Base-by-base conservation (phyloP, 345 rosid genomes). In the Firmiana major region DNA sequence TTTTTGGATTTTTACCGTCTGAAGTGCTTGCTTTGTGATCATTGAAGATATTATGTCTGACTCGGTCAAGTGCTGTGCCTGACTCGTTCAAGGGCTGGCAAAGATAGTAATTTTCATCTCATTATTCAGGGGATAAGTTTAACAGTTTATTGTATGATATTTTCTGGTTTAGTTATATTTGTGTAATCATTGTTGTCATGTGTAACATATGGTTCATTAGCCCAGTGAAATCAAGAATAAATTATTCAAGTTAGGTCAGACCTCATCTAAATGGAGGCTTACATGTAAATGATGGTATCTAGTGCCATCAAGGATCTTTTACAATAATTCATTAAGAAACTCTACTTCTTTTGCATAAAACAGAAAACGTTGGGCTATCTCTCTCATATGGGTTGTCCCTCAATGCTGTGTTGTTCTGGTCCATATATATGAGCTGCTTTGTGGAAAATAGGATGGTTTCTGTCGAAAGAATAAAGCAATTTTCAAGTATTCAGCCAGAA, bases 361-460 rank as follows among this genome's bases (percentile, higher is more conserved):
- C 80, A 95, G 99, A 91, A 78, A 89, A 93, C 58, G 94, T 95
- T 43, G 99, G 99, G 8, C 62, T 95, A 76, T 89, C 98, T 15
- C 98, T 95, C 59, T 95, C 99, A 1, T 95, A 95, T 5, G 99
- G 99, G 21, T 55, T 95, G 81, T 95, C 99, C 54, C 87, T 95
- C 86, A 95, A 95, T 75, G 83, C 75, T 63, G 93, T 91, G 75
- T 81, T 95, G 83, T 95, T 92, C 80, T 92, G 85, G 89, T 84
- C 94, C 59, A 86, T 93, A 76, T 90, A 93, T 64, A 51, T 86
- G 88, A 95, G 97, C 80, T 95, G 99, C 83, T 89, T 90, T 49
- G 97, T 95, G 26, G 98, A 96, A 80, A 96, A 96, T 80, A 83
- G 87, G 79, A 93, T 96, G 98, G 94, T 96, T 53, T 92, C 98